phyloP scores from a whole-genome alignment of 2,329 filamentous ascomycete genomes.

The Leptoxyphium fumago region DNA sequence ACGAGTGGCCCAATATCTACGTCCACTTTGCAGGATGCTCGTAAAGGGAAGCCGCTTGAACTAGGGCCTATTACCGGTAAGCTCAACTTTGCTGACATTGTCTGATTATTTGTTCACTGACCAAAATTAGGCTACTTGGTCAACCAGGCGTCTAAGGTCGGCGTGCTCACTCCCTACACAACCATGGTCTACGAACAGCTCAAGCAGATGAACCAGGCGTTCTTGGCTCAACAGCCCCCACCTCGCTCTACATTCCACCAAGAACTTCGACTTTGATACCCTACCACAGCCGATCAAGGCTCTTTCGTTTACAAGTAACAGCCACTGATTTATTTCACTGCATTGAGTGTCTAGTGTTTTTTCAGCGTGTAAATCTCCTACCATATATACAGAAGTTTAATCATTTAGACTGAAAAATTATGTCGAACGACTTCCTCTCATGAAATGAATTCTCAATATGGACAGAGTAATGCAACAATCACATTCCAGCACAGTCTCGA shows the following conservation, averaged over 20 bases:
- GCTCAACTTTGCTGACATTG: neutral
- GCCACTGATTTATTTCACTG: neutral
- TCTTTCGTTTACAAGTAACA: neutral
- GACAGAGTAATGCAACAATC: no score
- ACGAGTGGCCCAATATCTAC: conserved; percentile 7
- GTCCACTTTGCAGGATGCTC: conserved; percentile 13
- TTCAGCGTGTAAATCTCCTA: neutral
- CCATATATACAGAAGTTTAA: neutral
- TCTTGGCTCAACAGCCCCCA: conserved; percentile 2
- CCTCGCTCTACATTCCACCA: neutral
- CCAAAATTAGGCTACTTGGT: conserved; percentile 5
- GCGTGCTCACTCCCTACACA: conserved; percentile 3
- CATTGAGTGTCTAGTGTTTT: neutral
- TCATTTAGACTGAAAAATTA: no score
- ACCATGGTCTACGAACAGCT: conserved; percentile 6
- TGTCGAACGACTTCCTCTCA: no score
- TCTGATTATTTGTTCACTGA: no score
- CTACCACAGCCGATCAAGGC: neutral
- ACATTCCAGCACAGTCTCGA: no score
- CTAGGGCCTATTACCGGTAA: conserved; percentile 11
- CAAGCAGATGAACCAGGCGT: conserved; percentile 4
- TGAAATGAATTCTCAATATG: no score
- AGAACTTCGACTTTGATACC: neutral
- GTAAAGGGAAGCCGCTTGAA: conserved; percentile 10
- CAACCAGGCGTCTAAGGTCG: conserved; percentile 4